Evolutionary conservation across 768 basidiomycete genomes (phyloP).

Genomic region (Hypholoma sublateritium): DNA sequence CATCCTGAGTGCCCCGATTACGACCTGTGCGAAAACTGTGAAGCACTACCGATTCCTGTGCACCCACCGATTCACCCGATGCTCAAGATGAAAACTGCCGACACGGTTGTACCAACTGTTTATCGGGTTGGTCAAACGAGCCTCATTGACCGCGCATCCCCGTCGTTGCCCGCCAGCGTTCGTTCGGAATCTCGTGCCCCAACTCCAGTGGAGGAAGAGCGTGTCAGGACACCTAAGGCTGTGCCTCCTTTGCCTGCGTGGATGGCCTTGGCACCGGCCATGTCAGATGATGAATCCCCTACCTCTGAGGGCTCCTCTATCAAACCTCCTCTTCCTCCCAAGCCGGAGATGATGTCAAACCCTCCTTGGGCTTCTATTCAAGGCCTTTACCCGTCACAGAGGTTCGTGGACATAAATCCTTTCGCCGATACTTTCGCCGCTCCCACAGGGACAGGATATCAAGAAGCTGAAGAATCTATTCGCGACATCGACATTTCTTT

Average conservation of each 20-base stretch:
- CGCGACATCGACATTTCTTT: slow-evolving; percentile 6
- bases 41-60: slow-evolving; percentile 74
- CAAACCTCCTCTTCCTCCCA: slow-evolving; percentile 13
- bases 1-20: slow-evolving; percentile 76
- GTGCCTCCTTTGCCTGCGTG: neutral
- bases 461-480: neutral
- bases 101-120: slow-evolving; percentile 40
- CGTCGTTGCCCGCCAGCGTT: neutral
- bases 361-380: slow-evolving; percentile 19
- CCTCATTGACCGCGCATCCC: slow-evolving; percentile 13
- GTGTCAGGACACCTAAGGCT: slow-evolving; percentile 12
- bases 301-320: neutral
- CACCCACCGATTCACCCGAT: slow-evolving; percentile 74
- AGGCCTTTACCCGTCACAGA: slow-evolving; percentile 8
- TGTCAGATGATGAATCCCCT: neutral
- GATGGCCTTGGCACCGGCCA: neutral
- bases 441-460: neutral
- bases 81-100: slow-evolving; percentile 65
- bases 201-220: slow-evolving; percentile 9
- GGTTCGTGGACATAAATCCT: slow-evolving; percentile 12
- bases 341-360: slow-evolving; percentile 23
- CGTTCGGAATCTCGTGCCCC: neutral
- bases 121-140: slow-evolving; percentile 28
- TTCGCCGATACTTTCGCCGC: slow-evolving; percentile 18
- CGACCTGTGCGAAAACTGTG: slow-evolving; percentile 79